Evolutionary conservation across 2,329 filamentous ascomycete species (phyloP).

Genomic region (Xylariaceae sp.): DNA sequence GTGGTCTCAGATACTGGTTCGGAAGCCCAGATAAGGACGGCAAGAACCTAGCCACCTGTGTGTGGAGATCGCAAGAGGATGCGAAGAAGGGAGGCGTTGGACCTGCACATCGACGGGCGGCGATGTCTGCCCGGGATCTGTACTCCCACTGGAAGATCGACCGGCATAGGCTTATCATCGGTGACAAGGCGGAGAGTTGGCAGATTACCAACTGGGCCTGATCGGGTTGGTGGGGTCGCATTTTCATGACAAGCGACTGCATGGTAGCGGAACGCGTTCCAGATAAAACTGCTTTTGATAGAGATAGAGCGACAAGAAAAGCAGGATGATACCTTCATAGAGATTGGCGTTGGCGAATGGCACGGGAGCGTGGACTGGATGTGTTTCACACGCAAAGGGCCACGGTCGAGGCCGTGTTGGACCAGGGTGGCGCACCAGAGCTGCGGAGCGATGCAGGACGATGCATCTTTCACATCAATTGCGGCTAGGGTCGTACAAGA

Average conservation of each 20-base stretch:
- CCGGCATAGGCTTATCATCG: slow-evolving; percentile 66
- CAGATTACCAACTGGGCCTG: slow-evolving; percentile 57
- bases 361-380: slow-evolving; percentile 3
- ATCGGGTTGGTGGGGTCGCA: slow-evolving; percentile 28
- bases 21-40: slow-evolving; percentile 67
- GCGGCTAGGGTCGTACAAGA: background rate
- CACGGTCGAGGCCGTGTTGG: slow-evolving; percentile 2
- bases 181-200: slow-evolving; percentile 64
- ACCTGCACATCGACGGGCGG: slow-evolving; percentile 63
- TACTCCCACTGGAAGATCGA: slow-evolving; percentile 69
- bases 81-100: slow-evolving; percentile 59
- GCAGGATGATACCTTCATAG: slow-evolving; percentile 5
- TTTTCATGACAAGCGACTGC: slow-evolving; percentile 10
- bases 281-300: slow-evolving; percentile 13
- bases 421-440: slow-evolving; percentile 6
- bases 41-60: slow-evolving; percentile 78
- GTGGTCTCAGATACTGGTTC: slow-evolving; percentile 73
- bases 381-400: background rate
- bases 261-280: slow-evolving; percentile 16
- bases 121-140: slow-evolving; percentile 59
- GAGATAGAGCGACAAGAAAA: slow-evolving; percentile 5
- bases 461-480: slow-evolving; percentile 7
- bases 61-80: slow-evolving; percentile 61
- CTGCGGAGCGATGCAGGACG: slow-evolving; percentile 2
- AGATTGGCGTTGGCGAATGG: slow-evolving; percentile 11